Conservation (phyloP, 208 protist species). For the Acanthamoeba sp. region DNA sequence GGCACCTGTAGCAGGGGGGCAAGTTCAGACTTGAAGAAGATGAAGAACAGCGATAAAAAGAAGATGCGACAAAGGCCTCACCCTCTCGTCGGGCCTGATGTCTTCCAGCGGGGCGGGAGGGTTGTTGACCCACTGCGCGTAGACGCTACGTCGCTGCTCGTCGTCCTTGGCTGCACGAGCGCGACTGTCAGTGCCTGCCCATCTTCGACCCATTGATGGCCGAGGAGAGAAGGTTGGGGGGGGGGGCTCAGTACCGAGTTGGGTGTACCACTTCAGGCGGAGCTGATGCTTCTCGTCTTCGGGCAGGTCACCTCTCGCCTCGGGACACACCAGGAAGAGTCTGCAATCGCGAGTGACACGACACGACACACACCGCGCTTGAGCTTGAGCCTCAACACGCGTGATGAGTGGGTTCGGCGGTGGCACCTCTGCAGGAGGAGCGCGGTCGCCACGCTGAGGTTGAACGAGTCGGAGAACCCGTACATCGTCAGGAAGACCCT, state of each 20-base stretch:
- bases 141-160: neutral
- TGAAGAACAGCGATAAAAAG: neutral
- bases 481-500: slow-evolving; percentile 69
- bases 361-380: too few relatives aligned
- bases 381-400: too few relatives aligned
- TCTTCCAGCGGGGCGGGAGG: slow-evolving; percentile 17
- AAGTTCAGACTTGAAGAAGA: too few relatives aligned
- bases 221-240: neutral
- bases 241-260: neutral
- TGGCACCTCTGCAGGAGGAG: slow-evolving; percentile 33
- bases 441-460: slow-evolving; percentile 68
- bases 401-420: neutral
- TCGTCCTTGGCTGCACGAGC: neutral
- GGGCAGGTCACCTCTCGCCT: slow-evolving; percentile 53
- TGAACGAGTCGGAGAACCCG: slow-evolving; percentile 72
- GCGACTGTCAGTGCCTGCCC: neutral
- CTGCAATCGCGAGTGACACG: neutral
- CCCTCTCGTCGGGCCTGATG: slow-evolving; percentile 3
- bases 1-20: too few relatives aligned
- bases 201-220: neutral
- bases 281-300: slow-evolving; percentile 50
- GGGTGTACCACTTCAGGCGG: slow-evolving; percentile 41
- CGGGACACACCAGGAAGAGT: slow-evolving; percentile 56
- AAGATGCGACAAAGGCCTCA: neutral
- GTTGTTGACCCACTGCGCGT: slow-evolving; percentile 13